Base-by-base conservation (phyloP, 495 filamentous ascomycete species). In the Lasiosphaeriaceae sp. region DNA sequence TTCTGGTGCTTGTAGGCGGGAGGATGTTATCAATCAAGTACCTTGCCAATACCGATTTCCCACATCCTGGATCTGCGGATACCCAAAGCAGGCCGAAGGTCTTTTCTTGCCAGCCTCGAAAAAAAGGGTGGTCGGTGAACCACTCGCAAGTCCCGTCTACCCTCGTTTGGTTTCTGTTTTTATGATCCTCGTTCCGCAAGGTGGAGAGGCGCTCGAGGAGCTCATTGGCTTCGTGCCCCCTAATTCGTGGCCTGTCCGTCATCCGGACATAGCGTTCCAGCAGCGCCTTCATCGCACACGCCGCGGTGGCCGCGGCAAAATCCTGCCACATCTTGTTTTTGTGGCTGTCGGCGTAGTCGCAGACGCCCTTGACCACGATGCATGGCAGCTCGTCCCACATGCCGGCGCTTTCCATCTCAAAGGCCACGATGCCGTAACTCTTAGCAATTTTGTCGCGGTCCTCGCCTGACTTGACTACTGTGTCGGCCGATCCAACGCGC, bases 11-110 rank as follows among this genome's bases (percentile, higher is more conserved):
- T 0, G 57, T 66, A n/a, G 22, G 61, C 17, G 46, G 55, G 5
- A 72, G 50, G 2, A 67, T 58, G 9, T 68, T 22, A 47, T 84
- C 74, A 6, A 79, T 52, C 2, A 84, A 60, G 23, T 72, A 70
- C 52, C 63, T 77, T 8, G 77, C 65, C 26, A 81, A 52, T 11
- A 80, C 79, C 7, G 81, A 81, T 57, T 83, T 84, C 5, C 80
- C 80, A 58, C 77, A 82, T 7, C 80, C 80, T 7, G 80, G 79
- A 53, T 81, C 73, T 19, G 80, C 80, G 11, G 80, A 78, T 17
- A 83, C 71, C 71, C 74, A 79, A 11, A 83, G 69, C 3, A 62
- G 43, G 16, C 44, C 52, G 1, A 55, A 63, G 7, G 8, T 14
- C 53, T 61, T 62, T 11, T 60, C 35, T 21, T 59, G 20, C 76